Evolutionary conservation across 1,139 yeast species (phyloP), one percentile per base, ranked within the genome.

Genomic region (Geotrichum aggregatum): DNA sequence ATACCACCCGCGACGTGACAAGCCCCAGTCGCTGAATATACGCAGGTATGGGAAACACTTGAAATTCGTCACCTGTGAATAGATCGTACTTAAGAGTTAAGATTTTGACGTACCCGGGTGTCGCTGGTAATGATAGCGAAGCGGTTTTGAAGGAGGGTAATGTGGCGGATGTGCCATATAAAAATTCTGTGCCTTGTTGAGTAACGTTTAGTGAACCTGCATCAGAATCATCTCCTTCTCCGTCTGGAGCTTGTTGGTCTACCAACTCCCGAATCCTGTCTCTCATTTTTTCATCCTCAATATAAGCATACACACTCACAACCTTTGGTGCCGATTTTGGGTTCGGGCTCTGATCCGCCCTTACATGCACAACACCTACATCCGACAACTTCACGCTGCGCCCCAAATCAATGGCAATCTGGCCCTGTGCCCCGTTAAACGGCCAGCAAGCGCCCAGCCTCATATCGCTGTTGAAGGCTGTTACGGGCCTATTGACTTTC

Each of bases 371-470:
- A 4, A 70, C 43, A 1, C 67, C 65, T 14, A 70, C 54, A 14
- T 66, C 66, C 3, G 66, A 59, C 6, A 66, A 56, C 26, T 46
- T 48, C 19, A 65, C 61, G 10, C 56, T 56, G 5, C 59, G 56
- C 1, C 69, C 64, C 33, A 70, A 56, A 8, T 55, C 47, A 19
- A 70, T 56, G 0, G 64, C 71, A 34, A 70, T 56, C 7, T 52
- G 58, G 10, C 72, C 73, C 13, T 52, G 38, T 2, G 54, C 49
- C 1, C 72, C 72, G 10, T 63, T 58, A 48, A 70, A 63, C 22
- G 72, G 66, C 73, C 73, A 70, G 55, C 73, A 70, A 45, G 59
- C 59, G 4, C 71, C 72, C 1, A 61, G 58, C 7, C 30, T 14
- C 2, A 60, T 62, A 2, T 63, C 58, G 24, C 56, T 54, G 24